Conservation (phyloP, 805 yeast species). For the Sungouiozyma intestinalis region DNA sequence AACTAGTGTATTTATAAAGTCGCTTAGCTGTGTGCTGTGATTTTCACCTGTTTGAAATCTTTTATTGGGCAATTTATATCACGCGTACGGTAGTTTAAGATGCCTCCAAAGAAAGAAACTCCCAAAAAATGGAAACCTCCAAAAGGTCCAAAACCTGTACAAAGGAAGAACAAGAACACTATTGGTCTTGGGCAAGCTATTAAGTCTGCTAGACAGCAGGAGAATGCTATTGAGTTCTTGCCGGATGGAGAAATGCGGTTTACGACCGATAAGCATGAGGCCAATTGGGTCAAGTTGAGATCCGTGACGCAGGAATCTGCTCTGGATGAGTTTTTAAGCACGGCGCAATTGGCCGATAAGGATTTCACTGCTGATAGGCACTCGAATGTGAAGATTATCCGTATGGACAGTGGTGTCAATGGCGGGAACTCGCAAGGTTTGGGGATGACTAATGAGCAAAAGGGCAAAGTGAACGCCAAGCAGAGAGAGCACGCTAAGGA, state of each 20-base stretch:
- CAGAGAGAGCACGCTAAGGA: constrained; percentile 59
- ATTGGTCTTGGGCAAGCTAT: constrained; percentile 82
- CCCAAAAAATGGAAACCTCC: constrained; percentile 79
- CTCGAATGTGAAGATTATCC: constrained; percentile 73
- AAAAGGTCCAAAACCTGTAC: constrained; percentile 86
- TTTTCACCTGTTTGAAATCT: too few species aligned
- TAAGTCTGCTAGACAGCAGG: constrained; percentile 59
- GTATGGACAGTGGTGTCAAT: constrained; percentile 44
- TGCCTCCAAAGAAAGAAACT: constrained; percentile 33
- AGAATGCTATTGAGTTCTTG: constrained; percentile 56
- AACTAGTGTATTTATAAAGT: too few species aligned
- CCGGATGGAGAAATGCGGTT: constrained; percentile 88
- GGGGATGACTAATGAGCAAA: constrained; percentile 57
- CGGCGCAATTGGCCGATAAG: constrained; percentile 92
- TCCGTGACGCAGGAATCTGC: constrained; percentile 94
- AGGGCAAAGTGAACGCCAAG: constrained; percentile 44
- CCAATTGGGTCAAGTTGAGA: constrained; percentile 79
- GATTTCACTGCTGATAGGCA: constrained; percentile 90
- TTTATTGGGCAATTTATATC: too few species aligned
- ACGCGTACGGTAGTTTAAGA: too few species aligned
- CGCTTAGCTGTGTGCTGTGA: too few species aligned
- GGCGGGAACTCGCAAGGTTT: constrained; percentile 41
- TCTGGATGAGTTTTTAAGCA: constrained; percentile 84
- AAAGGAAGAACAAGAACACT: constrained; percentile 69
- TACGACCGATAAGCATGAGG: constrained; percentile 75